Conservation (phyloP, 2,329 filamentous ascomycete species). For the Knoxdaviesia proteae region DNA sequence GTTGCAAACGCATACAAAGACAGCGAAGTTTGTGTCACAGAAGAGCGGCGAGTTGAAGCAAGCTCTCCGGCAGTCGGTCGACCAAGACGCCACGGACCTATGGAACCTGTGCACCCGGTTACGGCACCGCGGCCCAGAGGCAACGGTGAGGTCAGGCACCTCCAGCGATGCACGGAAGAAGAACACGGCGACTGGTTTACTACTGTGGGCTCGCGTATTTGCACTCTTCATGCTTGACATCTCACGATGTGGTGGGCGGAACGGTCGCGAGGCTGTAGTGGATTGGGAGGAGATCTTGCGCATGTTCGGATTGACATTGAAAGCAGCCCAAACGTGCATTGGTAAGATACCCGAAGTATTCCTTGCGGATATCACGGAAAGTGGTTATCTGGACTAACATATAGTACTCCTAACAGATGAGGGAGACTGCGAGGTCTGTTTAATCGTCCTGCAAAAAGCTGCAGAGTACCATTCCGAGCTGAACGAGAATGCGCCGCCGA, state of each 20-base stretch:
- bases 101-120: conserved; percentile 47
- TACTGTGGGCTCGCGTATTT: conserved; percentile 24
- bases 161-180: conserved; percentile 28
- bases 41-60: not conserved
- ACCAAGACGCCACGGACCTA: conserved; percentile 32
- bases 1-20: conserved; percentile 4
- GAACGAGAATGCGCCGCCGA: no score
- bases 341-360: conserved; percentile 16
- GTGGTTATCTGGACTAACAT: not conserved
- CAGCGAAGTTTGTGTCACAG: conserved; percentile 6
- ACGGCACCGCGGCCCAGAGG: conserved; percentile 30
- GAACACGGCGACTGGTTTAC: conserved; percentile 4
- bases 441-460: conserved; percentile 41
- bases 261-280: conserved; percentile 7
- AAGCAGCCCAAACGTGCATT: conserved; percentile 41
- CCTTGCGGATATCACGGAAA: not conserved
- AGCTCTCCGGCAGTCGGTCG: conserved; percentile 14
- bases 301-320: conserved; percentile 46
- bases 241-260: conserved; percentile 16
- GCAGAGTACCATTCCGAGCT: conserved; percentile 24
- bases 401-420: conserved; percentile 17
- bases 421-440: conserved; percentile 33
- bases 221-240: conserved; percentile 48
- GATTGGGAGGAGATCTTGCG: conserved; percentile 23
- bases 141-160: conserved; percentile 44